Percentiles rank a stretch among this genome's conserved stretches.
phyloP scores from a whole-genome alignment of 2,329 filamentous ascomycete genomes.

The Phaeosphaeriaceae sp. region DNA sequence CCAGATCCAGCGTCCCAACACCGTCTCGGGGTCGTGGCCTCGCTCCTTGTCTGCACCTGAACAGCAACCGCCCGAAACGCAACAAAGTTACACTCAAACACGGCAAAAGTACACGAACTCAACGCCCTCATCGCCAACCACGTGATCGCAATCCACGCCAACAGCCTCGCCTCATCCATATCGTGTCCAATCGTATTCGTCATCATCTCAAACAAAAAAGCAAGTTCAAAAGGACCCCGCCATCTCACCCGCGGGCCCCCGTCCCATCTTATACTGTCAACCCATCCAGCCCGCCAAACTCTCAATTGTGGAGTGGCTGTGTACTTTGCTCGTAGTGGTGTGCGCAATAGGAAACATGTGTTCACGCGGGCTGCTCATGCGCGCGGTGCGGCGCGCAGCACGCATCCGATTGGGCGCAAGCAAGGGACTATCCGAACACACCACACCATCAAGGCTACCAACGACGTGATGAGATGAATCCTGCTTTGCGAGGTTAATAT shows the following conservation, averaged over 20 bases:
- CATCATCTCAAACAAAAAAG: not conserved
- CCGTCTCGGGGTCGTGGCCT: not conserved
- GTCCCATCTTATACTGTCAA: conserved; percentile 2
- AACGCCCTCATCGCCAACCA: not conserved
- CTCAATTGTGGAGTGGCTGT: conserved; percentile 6
- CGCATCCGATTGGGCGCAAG: conserved; percentile 5
- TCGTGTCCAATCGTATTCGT: not conserved
- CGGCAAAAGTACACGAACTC: not conserved
- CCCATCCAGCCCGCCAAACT: not conserved
- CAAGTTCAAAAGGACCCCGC: not conserved
- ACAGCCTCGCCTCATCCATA: not conserved
- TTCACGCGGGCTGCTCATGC: conserved; percentile 11
- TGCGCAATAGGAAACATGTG: conserved; percentile 1
- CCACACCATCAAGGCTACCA: conserved; percentile 5
- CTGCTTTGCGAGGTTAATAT: not conserved
- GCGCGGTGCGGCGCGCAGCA: not conserved
- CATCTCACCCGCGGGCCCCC: not conserved
- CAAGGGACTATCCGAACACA: conserved; percentile 5
- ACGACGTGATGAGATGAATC: not conserved
- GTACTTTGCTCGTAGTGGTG: not conserved
- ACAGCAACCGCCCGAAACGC: not conserved
- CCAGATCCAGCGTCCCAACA: not conserved
- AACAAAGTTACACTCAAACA: not conserved
- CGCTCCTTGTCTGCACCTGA: not conserved
- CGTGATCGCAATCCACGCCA: conserved; percentile 1